phyloP scores from a whole-genome alignment of 2,329 filamentous ascomycete species.

The Fusarium sp. region DNA sequence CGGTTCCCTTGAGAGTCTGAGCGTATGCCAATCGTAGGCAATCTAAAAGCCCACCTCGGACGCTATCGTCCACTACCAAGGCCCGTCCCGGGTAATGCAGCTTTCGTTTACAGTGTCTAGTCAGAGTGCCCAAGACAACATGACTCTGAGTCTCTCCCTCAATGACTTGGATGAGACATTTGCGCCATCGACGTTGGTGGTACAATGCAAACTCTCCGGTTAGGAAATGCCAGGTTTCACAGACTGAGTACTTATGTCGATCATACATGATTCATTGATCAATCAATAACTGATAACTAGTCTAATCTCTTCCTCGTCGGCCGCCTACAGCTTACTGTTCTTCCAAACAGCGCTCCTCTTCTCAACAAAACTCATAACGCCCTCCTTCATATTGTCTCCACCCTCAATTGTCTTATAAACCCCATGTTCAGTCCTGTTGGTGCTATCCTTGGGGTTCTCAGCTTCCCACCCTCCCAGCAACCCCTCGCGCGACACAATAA shows the following conservation, averaged over 20 bases:
- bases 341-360: constrained; percentile 76
- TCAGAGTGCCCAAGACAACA: background rate
- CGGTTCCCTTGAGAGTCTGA: constrained; percentile 8
- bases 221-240: background rate
- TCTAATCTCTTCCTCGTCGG: constrained; percentile 23
- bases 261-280: background rate
- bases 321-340: constrained; percentile 65
- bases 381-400: constrained; percentile 80
- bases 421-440: constrained; percentile 64
- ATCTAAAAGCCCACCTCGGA: constrained; percentile 18
- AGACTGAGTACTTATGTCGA: background rate
- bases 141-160: background rate
- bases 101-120: background rate
- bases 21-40: constrained; percentile 26
- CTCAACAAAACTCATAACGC: constrained; percentile 79
- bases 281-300: background rate
- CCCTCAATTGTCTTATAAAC: constrained; percentile 70
- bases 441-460: constrained; percentile 71
- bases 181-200: constrained; percentile 35
- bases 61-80: constrained; percentile 34
- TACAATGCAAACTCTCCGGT: constrained; percentile 15
- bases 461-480: constrained; percentile 79
- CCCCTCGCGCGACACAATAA: constrained; percentile 79
- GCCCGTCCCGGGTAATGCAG: constrained; percentile 31
- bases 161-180: constrained; percentile 4